Base-by-base conservation (phyloP, 352 stramenopile species). In the Pythium coloratum region DNA sequence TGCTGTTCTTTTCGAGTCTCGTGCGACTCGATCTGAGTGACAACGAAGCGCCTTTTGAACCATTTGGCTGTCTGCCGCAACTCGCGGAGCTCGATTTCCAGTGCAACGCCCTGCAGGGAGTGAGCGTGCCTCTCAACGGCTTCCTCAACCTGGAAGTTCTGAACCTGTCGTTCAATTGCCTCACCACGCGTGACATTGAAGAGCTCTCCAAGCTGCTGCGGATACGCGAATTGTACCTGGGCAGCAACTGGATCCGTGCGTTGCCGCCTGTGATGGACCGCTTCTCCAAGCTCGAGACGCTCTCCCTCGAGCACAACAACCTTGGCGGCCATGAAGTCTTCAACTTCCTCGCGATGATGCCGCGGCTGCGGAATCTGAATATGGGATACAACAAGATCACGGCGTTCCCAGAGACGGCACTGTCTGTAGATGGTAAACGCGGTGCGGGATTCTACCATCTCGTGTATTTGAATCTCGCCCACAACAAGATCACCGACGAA, bases 321-420 rank as follows among this genome's bases (percentile, higher is more conserved):
- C 82, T 94, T n/a, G 55, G 68, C 1, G 82, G 81, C 8, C 68
- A 82, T 24, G 81, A 87, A 30, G 72, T 90, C n/a, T 92, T 94
- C 67, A 68, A 80, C 2, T 81, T 92, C n/a, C 71, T 94, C 14
- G 55, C 78, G 13, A 82, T 91, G 38, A 73, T 86, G 60, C 86
- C 86, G 3, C 80, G 83, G 0, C 67, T 94, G 14, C 77, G 77
- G 8, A 90, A 90, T 30, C 72, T 94, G 55, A 92, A 94, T 51
- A 40, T 94, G n/a, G 91, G 79, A 33, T 77, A 91, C 60, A 94
- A 94, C 72, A 90, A 88, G 55, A 73, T 94, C 62, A 86, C 79
- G 10, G 67, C 73, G 3, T 92, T 94, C 49, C 82, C 82, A 3
- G 84, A 94, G 77, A 80, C 78, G 26, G 84, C 78, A 0, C 66